These are phyloP conservation scores for Fusarium temperatum DNA, from an alignment of 2,329 filamentous ascomycete species.

Conservation along the genomic window DNA sequence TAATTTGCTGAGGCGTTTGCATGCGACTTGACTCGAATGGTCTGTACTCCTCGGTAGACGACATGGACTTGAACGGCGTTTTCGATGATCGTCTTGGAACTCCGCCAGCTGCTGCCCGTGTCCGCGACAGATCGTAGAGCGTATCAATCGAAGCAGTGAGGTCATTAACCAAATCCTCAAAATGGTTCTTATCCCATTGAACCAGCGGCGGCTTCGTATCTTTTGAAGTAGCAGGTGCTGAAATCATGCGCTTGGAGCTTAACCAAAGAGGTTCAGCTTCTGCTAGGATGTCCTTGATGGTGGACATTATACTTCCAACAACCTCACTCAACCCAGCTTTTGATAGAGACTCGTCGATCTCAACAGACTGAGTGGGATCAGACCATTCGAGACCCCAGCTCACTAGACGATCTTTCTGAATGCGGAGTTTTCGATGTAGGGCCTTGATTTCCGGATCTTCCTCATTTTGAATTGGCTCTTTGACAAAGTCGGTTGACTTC, in stretches of 20 bases:
- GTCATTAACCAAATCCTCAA: conserved; percentile 78
- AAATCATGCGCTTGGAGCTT: conserved; percentile 60
- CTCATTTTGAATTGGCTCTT: conserved; percentile 68
- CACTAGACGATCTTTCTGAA: conserved; percentile 81
- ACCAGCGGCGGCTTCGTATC: conserved; percentile 67
- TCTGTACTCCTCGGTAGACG: conserved; percentile 56
- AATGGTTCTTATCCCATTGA: conserved; percentile 75
- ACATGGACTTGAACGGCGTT: conserved; percentile 48
- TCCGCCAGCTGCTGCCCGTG: conserved; percentile 61
- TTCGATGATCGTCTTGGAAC: conserved; percentile 45
- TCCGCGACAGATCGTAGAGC: conserved; percentile 78
- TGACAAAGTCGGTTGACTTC: conserved; percentile 78
- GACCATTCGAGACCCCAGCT: conserved; percentile 86
- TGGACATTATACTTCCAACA: conserved; percentile 80
- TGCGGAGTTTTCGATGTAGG: conserved; percentile 78
- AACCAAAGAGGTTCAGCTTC: conserved; percentile 79
- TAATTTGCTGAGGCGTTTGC: conserved; percentile 68
- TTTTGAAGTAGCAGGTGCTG: conserved; percentile 52
- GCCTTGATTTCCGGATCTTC: conserved; percentile 75
- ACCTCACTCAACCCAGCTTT: conserved; percentile 80
- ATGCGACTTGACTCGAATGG: conserved; percentile 69
- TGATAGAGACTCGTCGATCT: conserved; percentile 76
- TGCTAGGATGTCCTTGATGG: conserved; percentile 81
- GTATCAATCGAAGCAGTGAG: conserved; percentile 82
- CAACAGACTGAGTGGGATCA: conserved; percentile 72